Evolutionary conservation across 495 filamentous ascomycete genomes (phyloP).

Genomic region (Immersiella caudata): DNA sequence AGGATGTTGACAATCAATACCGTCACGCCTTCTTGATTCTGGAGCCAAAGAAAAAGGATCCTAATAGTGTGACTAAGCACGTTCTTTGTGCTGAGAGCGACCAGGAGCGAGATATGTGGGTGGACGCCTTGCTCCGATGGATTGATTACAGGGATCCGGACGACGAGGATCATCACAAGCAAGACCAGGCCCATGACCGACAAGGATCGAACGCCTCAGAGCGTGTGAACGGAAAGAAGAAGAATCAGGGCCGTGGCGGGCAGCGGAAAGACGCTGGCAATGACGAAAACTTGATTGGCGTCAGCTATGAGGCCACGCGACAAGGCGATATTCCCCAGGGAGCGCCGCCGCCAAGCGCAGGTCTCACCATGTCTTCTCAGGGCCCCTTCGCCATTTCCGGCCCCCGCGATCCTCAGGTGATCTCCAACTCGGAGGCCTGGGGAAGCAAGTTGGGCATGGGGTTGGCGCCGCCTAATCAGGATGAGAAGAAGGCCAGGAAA

Average conservation of each 20-base stretch:
- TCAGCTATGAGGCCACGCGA: constrained; percentile 83
- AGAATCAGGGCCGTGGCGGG: constrained; percentile 42
- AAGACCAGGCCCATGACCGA: constrained; percentile 40
- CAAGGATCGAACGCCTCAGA: constrained; percentile 35
- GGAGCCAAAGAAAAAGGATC: constrained; percentile 96
- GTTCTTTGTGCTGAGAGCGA: constrained; percentile 96
- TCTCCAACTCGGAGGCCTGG: constrained; percentile 86
- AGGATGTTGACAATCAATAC: constrained; percentile 86
- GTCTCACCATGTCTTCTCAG: constrained; percentile 37
- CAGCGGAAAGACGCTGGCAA: constrained; percentile 32
- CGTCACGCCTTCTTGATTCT: constrained; percentile 93
- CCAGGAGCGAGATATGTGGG: constrained; percentile 89
- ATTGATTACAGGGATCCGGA: constrained; percentile 74
- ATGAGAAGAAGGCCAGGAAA: constrained; percentile 81
- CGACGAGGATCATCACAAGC: constrained; percentile 47
- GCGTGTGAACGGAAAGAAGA: constrained; percentile 57
- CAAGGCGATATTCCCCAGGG: constrained; percentile 60
- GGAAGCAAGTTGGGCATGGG: constrained; percentile 66
- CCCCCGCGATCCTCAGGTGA: constrained; percentile 82
- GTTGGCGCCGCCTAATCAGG: constrained; percentile 55
- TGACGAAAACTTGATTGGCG: constrained; percentile 66
- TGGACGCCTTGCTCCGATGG: constrained; percentile 84
- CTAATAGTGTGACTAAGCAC: constrained; percentile 85
- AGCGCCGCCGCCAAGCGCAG: constrained; percentile 28
- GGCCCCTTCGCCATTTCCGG: constrained; percentile 72